Percentiles rank a stretch among this genome's conserved stretches.
These are phyloP conservation scores for Lithospermum erythrorhizon DNA, from an alignment of 257 asterid genomes.

Conservation along the genomic window DNA sequence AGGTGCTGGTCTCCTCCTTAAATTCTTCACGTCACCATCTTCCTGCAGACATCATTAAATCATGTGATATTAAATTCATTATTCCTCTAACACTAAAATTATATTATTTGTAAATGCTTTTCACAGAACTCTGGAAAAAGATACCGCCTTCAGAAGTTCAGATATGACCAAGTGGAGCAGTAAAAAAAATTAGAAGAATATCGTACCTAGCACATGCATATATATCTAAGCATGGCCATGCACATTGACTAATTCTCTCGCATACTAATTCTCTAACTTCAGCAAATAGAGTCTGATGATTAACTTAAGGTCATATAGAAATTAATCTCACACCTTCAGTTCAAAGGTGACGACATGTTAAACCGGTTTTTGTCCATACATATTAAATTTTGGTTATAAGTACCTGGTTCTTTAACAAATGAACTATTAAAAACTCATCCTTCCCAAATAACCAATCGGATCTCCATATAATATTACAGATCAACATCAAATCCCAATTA, in stretches of 20 bases:
- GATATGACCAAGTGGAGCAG: background rate
- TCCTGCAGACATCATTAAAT: constrained; percentile 26
- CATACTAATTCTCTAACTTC: background rate
- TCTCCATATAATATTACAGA: background rate
- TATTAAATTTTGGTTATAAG: no score
- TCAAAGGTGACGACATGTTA: background rate
- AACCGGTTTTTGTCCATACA: no score
- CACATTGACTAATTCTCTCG: background rate
- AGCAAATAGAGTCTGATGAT: background rate
- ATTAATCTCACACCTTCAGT: no score
- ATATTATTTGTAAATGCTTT: background rate
- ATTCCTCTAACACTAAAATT: no score
- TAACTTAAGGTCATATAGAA: background rate
- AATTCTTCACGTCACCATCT: constrained; percentile 32
- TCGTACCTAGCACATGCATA: background rate
- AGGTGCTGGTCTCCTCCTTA: constrained; percentile 49
- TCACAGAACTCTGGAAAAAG: background rate
- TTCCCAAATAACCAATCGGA: background rate
- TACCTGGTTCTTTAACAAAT: no score
- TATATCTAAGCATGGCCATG: background rate
- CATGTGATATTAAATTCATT: background rate
- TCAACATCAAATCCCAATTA: background rate
- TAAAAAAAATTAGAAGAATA: background rate
- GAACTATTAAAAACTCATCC: background rate
- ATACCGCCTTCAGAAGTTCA: background rate